A percentile compares a stretch with the other conserved stretches of the same genome.
Conservation (phyloP, 345 rosid species). For the Orychophragmus violaceus region DNA sequence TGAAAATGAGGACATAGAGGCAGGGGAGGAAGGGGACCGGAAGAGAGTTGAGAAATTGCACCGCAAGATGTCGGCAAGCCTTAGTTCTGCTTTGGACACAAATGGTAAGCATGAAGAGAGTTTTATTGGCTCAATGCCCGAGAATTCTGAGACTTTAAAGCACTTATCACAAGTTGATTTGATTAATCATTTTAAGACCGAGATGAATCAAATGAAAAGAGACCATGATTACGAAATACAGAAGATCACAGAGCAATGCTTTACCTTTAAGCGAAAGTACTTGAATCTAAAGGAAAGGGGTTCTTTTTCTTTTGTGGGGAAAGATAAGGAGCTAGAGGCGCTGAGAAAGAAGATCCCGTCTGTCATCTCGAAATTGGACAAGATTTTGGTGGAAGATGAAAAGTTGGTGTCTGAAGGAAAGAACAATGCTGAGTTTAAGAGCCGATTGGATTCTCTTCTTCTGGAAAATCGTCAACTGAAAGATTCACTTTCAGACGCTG, state of each 20-base stretch:
- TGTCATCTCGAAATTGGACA: slow-evolving; percentile 50
- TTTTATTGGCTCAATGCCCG: slow-evolving; percentile 36
- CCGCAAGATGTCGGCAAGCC: slow-evolving; percentile 50
- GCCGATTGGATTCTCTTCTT: slow-evolving; percentile 43
- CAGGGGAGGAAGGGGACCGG: slow-evolving; percentile 33
- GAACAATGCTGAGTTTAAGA: slow-evolving; percentile 39
- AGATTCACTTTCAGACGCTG: slow-evolving; percentile 48
- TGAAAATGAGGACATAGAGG: slow-evolving; percentile 59
- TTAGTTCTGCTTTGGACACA: slow-evolving; percentile 39
- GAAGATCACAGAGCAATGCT: slow-evolving; percentile 55
- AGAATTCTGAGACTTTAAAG: slow-evolving; percentile 45
- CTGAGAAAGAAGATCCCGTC: slow-evolving; percentile 67
- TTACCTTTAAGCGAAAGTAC: slow-evolving; percentile 51
- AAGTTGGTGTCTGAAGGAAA: slow-evolving; percentile 28
- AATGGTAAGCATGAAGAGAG: slow-evolving; percentile 62
- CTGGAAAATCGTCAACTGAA: slow-evolving; percentile 47
- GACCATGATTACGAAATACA: slow-evolving; percentile 55
- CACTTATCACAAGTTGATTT: slow-evolving; percentile 43
- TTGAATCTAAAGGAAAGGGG: slow-evolving; percentile 54
- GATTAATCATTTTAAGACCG: slow-evolving; percentile 48
- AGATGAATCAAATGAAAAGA: slow-evolving; percentile 84
- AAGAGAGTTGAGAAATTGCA: slow-evolving; percentile 41
- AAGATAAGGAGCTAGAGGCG: slow-evolving; percentile 67
- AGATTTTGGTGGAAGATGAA: slow-evolving; percentile 46
- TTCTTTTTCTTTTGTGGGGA: slow-evolving; percentile 43